A percentile compares a stretch with the other conserved stretches of the same genome.
Evolutionary conservation across 2,329 filamentous ascomycete species (phyloP).

Genomic region (Calycina marina): DNA sequence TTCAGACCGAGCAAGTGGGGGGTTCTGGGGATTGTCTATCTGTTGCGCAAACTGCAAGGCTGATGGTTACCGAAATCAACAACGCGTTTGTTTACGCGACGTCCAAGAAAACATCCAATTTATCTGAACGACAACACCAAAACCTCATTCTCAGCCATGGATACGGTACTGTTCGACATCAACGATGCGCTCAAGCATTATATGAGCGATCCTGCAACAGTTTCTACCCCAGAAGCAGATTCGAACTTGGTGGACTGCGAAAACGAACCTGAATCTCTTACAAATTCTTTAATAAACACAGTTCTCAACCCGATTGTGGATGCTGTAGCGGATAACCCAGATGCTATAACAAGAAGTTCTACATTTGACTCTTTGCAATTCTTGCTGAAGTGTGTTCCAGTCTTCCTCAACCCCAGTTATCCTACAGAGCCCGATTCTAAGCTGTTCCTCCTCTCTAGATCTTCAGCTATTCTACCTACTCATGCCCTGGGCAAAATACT

Average conservation of each 20-base stretch:
- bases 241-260: conserved; percentile 78
- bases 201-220: conserved; percentile 76
- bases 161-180: conserved; percentile 79
- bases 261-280: conserved; percentile 68
- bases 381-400: conserved; percentile 79
- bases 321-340: conserved; percentile 79
- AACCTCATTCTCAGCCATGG: conserved; percentile 40
- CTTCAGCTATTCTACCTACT: conserved; percentile 62
- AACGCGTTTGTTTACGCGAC: neutral
- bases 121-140: conserved; percentile 7
- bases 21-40: too few species aligned
- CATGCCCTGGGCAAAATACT: conserved; percentile 84
- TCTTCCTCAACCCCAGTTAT: conserved; percentile 27
- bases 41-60: too few species aligned
- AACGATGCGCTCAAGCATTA: conserved; percentile 95
- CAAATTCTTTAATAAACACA: conserved; percentile 63
- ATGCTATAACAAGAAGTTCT: conserved; percentile 64
- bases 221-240: conserved; percentile 78
- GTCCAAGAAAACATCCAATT: conserved; percentile 1
- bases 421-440: conserved; percentile 41
- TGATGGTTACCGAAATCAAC: too few species aligned
- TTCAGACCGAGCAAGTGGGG: too few species aligned
- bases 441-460: conserved; percentile 55
- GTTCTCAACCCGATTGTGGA: conserved; percentile 88
- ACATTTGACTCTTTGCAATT: conserved; percentile 91